Base-by-base conservation (phyloP, 768 basidiomycete species). In the Tremella mesenterica region DNA sequence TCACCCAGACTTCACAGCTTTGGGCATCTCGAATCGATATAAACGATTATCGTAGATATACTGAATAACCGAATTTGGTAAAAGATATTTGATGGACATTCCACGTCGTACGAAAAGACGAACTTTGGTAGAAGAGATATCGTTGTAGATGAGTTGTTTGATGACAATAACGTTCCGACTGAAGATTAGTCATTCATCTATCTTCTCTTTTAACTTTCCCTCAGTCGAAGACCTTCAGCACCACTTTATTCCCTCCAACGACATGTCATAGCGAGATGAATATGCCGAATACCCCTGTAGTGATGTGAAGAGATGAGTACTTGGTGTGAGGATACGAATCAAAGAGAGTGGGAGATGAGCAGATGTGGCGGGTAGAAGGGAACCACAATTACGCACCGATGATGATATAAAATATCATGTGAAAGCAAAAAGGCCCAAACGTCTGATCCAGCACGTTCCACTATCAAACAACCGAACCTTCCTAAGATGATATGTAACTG, bases 401-500 rank as follows among this genome's bases (percentile, higher is more conserved):
- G 73, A 69, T 76, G 75, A 58, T 75, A 76, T n/a, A 78, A 67
- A 46, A 77, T 76, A 61, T 77, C 75, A 50, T 76, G 75, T 4
- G 76, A 76, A 20, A 77, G 70, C 10, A 76, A 80, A 63, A 78
- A 74, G 3, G 75, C 75, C 59, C 73, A 75, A 18, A 95, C 85
- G 61, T 86, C 88, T 7, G 91, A 86, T 38, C 95, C 93, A 4
- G 91, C 86, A 53, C 91, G 83, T 74, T 99, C 95, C 46, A 99
- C 84, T 63, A 96, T 95, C 69, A 95, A 81, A 59, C 85, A 85
- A 44, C 95, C 95, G 72, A 92, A 97, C 56, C 85, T 81, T 31
- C 93, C 93, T 18, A 97, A 79, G 72, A 99, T 97, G 75, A 92
- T 90, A 64, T 93, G 90, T 41, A 99, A 80, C 91, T 96, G 71